Conservation (phyloP, 2,329 filamentous ascomycete genomes). For the Pseudogymnoascus sp. region DNA sequence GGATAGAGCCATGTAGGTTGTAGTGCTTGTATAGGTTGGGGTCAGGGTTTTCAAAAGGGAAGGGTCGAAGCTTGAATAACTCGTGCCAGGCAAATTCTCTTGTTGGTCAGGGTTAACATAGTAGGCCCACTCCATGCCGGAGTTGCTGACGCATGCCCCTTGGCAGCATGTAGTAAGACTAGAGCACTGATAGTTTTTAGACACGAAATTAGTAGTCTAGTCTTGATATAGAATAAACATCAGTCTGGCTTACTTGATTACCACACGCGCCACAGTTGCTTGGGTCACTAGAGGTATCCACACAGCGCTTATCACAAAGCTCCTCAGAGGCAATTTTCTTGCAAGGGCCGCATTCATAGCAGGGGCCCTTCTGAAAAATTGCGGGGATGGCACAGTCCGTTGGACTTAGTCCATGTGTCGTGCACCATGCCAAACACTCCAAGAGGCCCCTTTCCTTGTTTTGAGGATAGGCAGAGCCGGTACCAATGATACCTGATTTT, state of each 20-base stretch:
- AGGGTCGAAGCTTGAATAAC: slow-evolving; percentile 6
- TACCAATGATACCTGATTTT: neutral
- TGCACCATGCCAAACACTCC: neutral
- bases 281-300: neutral
- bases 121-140: slow-evolving; percentile 9
- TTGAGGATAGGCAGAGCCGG: neutral
- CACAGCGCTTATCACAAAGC: neutral
- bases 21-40: neutral
- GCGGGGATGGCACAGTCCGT: neutral
- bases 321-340: neutral
- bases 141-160: neutral
- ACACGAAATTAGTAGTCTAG: neutral
- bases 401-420: neutral
- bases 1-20: neutral
- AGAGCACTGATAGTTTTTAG: neutral
- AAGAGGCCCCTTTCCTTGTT: neutral
- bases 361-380: neutral
- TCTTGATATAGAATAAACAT: neutral
- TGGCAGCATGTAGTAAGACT: neutral
- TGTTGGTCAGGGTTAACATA: neutral
- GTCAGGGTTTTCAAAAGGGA: neutral
- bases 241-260: neutral
- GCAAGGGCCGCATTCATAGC: neutral
- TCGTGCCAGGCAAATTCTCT: neutral
- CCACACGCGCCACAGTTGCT: neutral